Conservation (phyloP, 805 yeast genomes). For the Candida sithepensis region DNA sequence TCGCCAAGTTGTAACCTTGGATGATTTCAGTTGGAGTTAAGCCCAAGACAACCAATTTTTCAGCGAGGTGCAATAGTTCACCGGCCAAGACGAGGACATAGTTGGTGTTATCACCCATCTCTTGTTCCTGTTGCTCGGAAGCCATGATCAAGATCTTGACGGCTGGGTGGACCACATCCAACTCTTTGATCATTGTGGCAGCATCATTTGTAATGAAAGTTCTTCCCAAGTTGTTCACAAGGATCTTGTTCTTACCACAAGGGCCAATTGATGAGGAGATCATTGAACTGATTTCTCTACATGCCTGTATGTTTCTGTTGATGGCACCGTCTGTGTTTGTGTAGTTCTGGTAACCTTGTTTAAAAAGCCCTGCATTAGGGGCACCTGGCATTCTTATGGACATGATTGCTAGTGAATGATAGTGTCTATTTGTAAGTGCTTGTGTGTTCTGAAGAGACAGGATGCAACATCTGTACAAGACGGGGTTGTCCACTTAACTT, state of each 20-base stretch:
- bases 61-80: slow-evolving; percentile 82
- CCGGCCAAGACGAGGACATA: slow-evolving; percentile 91
- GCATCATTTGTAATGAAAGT: slow-evolving; percentile 93
- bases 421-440: too few relatives aligned
- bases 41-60: slow-evolving; percentile 79
- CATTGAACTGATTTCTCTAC: slow-evolving; percentile 87
- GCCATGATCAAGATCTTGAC: slow-evolving; percentile 96
- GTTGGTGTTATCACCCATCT: slow-evolving; percentile 96
- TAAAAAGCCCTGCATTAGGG: slow-evolving; percentile 90
- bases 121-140: slow-evolving; percentile 92
- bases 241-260: slow-evolving; percentile 93
- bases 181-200: slow-evolving; percentile 92
- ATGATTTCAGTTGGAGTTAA: slow-evolving; percentile 88
- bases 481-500: too few relatives aligned
- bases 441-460: too few relatives aligned
- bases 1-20: slow-evolving; percentile 91
- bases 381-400: slow-evolving; percentile 88
- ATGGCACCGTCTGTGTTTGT: slow-evolving; percentile 93
- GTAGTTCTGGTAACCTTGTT: slow-evolving; percentile 89
- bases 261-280: slow-evolving; percentile 96
- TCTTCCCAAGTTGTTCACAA: slow-evolving; percentile 82
- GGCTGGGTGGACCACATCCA: slow-evolving; percentile 95
- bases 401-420: too few relatives aligned
- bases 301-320: slow-evolving; percentile 87
- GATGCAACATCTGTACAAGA: too few relatives aligned